Base-by-base conservation (phyloP, 495 filamentous ascomycete genomes). In the Penicillium paxilli region DNA sequence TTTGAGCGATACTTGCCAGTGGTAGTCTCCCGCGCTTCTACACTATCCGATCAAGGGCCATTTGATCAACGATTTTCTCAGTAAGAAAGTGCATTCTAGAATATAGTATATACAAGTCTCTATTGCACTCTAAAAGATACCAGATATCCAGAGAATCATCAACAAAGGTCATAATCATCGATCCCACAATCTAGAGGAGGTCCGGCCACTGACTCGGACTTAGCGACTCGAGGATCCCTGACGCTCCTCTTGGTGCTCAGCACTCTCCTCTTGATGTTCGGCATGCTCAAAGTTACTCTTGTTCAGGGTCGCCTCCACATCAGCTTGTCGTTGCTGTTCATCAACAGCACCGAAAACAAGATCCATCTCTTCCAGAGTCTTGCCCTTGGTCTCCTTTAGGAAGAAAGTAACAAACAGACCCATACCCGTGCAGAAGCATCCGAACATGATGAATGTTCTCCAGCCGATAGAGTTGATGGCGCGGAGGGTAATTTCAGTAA, bases 351-450 rank as follows among this genome's bases (percentile, higher is more conserved):
- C 76, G 32, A 79, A 79, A 10, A 79, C 47, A n/a, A 74, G 44
- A 55, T 79, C 76, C 74, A 78, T 79, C 17, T 77, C 75, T 47
- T 80, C 77, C 38, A 80, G 58, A 23, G 69, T 71, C 22, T 73
- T 51, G 2, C 82, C 81, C 19, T 80, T 82, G 4, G 85, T 88
- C 66, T 89, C 86, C 14, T 83, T 85, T 6, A 87, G 67, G 49
- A 76, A 80, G 54, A 86, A 72, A 60, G 75, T 28, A n/a, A 68
- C 63, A 21, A 70, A 73, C 3, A 67, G 24, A 19, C 63, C 58
- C 57, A 67, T 71, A 23, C 63, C 66, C 21, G 65, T 52, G 45
- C 70, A 73, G 70, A 84, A 82, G 41, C 77, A 70, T 24, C 69
- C 78, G 50, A 83, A 83, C 74, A 83, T 82, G 40, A 84, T 52